phyloP scores from a whole-genome alignment of 73 alveolate genomes.

The Paramecium bursaria region DNA sequence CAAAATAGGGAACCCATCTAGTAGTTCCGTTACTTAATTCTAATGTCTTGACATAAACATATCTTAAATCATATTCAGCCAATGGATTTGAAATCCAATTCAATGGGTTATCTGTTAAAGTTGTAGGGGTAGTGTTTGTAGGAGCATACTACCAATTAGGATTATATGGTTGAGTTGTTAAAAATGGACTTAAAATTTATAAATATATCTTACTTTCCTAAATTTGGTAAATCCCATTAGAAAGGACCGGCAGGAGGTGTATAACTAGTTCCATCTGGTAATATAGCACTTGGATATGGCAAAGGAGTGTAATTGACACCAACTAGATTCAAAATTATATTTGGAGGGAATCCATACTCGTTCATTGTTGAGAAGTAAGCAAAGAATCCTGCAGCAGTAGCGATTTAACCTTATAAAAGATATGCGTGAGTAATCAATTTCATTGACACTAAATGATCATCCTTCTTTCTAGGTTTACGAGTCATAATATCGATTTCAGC shows the following conservation, averaged over 20 bases:
- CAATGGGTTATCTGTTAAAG: conserved; percentile 6
- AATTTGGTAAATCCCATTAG: conserved; percentile 40
- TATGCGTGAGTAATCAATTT: conserved; percentile 81
- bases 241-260: conserved; percentile 57
- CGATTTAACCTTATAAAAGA: conserved; percentile 78
- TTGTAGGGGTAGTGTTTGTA: background rate
- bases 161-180: background rate
- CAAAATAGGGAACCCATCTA: conserved; percentile 21
- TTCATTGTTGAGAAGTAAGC: conserved; percentile 86
- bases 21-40: too few species aligned
- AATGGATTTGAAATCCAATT: conserved; percentile 43
- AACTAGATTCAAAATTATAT: conserved; percentile 72
- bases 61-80: conserved; percentile 67
- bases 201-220: conserved; percentile 16
- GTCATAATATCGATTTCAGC: conserved; percentile 95
- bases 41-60: background rate
- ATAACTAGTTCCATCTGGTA: conserved; percentile 41
- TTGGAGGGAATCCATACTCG: conserved; percentile 89
- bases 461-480: conserved; percentile 91
- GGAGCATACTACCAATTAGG: conserved; percentile 62
- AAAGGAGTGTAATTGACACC: conserved; percentile 50
- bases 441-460: conserved; percentile 86
- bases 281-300: background rate
- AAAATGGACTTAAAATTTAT: conserved; percentile 8
- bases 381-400: conserved; percentile 83